A percentile compares a stretch with the other conserved stretches of the same genome.
Conservation (phyloP, 208 protist species). For the Porcisia hertigi region DNA sequence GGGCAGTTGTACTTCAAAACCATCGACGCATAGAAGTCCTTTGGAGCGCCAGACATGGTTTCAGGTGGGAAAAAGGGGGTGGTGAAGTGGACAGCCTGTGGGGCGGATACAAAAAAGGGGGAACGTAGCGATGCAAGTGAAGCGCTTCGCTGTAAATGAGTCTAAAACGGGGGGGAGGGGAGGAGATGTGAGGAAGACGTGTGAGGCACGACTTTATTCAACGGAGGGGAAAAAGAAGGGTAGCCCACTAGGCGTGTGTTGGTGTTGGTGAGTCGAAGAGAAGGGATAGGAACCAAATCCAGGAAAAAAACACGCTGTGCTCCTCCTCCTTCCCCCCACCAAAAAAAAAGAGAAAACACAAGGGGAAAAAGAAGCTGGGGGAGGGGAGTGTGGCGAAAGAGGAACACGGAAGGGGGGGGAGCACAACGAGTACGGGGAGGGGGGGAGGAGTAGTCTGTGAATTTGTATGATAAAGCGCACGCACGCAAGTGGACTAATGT, state of each 20-base stretch:
- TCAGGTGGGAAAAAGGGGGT: neutral
- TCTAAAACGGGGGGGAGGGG: too few relatives aligned
- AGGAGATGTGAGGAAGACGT: too few relatives aligned
- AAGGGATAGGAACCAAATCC: too few relatives aligned
- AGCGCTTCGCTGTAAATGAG: neutral
- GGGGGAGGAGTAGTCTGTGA: too few relatives aligned
- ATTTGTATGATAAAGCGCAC: neutral
- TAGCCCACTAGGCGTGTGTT: too few relatives aligned
- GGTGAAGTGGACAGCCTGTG: neutral
- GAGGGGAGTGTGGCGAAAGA: neutral
- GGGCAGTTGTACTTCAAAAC: conserved; percentile 52
- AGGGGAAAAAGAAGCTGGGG: neutral
- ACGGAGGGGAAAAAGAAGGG: too few relatives aligned
- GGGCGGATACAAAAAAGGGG: neutral
- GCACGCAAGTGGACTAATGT: neutral
- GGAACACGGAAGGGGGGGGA: neutral
- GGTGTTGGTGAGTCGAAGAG: too few relatives aligned
- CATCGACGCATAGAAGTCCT: conserved; percentile 61
- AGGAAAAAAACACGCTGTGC: too few relatives aligned
- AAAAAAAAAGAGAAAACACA: too few relatives aligned
- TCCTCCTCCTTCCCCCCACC: too few relatives aligned
- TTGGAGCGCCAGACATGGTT: conserved; percentile 27
- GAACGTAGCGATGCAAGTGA: neutral
- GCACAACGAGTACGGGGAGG: neutral
- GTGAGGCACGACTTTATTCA: too few relatives aligned